Evolutionary conservation across 495 filamentous ascomycete genomes (phyloP).

Genomic region (Trichoderma asperelloides): DNA sequence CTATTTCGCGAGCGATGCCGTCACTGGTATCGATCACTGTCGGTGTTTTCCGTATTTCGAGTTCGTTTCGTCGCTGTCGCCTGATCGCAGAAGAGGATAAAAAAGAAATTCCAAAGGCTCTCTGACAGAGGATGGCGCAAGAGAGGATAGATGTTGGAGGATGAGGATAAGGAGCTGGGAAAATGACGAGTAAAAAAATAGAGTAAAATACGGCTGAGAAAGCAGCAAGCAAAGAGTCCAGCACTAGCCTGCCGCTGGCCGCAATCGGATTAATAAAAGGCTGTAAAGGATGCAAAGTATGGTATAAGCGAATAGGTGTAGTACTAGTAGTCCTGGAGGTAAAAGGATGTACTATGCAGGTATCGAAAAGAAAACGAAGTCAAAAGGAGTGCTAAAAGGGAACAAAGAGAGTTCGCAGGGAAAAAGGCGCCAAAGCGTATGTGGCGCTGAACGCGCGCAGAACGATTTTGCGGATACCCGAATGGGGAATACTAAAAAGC

Average conservation of each 20-base stretch:
- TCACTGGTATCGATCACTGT: background rate
- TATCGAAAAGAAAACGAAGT: background rate
- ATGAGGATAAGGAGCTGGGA: background rate
- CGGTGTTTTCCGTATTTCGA: background rate
- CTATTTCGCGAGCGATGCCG: background rate
- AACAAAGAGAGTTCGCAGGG: background rate
- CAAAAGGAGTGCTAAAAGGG: background rate
- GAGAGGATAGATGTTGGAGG: background rate
- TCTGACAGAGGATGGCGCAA: background rate
- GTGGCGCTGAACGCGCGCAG: constrained; percentile 4
- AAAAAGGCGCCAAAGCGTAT: constrained; percentile 4
- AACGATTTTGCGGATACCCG: background rate
- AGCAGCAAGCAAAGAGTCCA: background rate
- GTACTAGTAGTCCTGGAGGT: background rate
- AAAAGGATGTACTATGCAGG: background rate
- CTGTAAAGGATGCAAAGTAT: background rate
- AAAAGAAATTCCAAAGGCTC: background rate
- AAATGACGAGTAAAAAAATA: background rate
- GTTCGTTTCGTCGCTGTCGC: background rate
- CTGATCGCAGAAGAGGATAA: background rate
- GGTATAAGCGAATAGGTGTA: background rate
- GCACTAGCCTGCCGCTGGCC: constrained; percentile 4
- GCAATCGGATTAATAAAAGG: constrained; percentile 1
- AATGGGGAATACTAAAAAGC: background rate
- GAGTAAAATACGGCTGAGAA: background rate